Evolutionary conservation across 2,329 filamentous ascomycete genomes (phyloP).

Genomic region (Colletotrichum paranaense): DNA sequence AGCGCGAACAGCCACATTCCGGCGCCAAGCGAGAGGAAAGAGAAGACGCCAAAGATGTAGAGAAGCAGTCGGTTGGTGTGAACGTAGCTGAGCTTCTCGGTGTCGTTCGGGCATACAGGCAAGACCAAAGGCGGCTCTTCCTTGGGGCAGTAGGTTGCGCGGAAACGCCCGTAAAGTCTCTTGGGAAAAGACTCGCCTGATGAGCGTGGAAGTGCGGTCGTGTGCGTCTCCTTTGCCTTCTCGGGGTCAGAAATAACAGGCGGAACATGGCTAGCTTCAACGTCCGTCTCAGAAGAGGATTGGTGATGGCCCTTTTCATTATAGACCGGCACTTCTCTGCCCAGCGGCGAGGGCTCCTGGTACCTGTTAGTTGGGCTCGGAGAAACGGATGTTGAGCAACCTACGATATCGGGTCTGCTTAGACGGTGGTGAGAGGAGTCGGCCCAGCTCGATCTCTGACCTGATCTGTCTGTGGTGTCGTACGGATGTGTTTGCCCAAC

Average conservation of each 20-base stretch:
- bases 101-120: slow-evolving; percentile 50
- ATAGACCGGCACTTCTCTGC: slow-evolving; percentile 24
- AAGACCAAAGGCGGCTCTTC: slow-evolving; percentile 48
- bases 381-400: not conserved
- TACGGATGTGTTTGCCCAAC: not conserved
- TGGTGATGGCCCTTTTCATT: slow-evolving; percentile 29
- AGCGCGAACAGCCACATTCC: slow-evolving; percentile 56
- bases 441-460: slow-evolving; percentile 24
- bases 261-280: slow-evolving; percentile 24
- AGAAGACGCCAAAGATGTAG: slow-evolving; percentile 52
- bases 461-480: slow-evolving; percentile 8
- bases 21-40: slow-evolving; percentile 51
- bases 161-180: slow-evolving; percentile 41
- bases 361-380: not conserved
- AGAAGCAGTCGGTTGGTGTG: slow-evolving; percentile 52
- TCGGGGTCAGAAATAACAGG: slow-evolving; percentile 27
- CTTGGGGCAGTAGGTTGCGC: slow-evolving; percentile 46
- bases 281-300: slow-evolving; percentile 26
- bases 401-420: slow-evolving; percentile 34
- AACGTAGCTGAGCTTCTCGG: slow-evolving; percentile 52
- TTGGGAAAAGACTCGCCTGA: slow-evolving; percentile 35
- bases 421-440: slow-evolving; percentile 29
- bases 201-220: slow-evolving; percentile 17
- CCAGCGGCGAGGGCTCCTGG: slow-evolving; percentile 34
- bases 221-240: slow-evolving; percentile 32